Conservation (phyloP, 2,329 filamentous ascomycete species). For the Stachybotrys chlorohalonatus region DNA sequence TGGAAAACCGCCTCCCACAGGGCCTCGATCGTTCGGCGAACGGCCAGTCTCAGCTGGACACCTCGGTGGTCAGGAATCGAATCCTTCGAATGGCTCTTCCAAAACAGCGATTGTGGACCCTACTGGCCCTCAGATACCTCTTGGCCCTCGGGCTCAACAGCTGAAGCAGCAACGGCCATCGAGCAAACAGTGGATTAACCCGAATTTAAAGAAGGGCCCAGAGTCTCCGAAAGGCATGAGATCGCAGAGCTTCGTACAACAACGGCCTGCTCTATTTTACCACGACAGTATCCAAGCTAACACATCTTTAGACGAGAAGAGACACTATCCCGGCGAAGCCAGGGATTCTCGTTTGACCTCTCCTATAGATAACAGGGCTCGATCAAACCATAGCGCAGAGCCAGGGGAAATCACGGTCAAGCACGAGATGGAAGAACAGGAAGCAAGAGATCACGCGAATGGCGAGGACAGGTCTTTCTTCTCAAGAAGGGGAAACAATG, state of each 20-base stretch:
- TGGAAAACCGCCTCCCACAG: slow-evolving; percentile 44
- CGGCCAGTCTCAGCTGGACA: slow-evolving; percentile 35
- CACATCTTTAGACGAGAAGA: slow-evolving; percentile 30
- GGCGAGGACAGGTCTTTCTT: background rate
- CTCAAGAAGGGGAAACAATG: background rate
- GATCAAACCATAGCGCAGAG: slow-evolving; percentile 33
- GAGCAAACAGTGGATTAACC: slow-evolving; percentile 53
- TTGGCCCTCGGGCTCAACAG: slow-evolving; percentile 44
- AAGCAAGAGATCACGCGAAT: background rate
- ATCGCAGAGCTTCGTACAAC: slow-evolving; percentile 39
- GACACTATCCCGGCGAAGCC: slow-evolving; percentile 44
- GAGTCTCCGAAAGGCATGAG: slow-evolving; percentile 44
- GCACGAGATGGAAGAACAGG: slow-evolving; percentile 23
- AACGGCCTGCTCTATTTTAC: slow-evolving; percentile 27
- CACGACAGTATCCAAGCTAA: slow-evolving; percentile 25
- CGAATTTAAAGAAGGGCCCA: slow-evolving; percentile 39
- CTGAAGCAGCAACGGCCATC: slow-evolving; percentile 36
- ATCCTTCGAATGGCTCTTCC: slow-evolving; percentile 30
- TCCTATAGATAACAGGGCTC: slow-evolving; percentile 23
- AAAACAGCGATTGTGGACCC: slow-evolving; percentile 32
- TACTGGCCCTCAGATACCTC: slow-evolving; percentile 34
- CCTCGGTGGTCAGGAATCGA: slow-evolving; percentile 22
- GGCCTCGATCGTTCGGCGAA: slow-evolving; percentile 42
- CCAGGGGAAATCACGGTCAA: slow-evolving; percentile 36
- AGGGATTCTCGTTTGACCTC: slow-evolving; percentile 31